These are phyloP conservation scores for Aureobasidium uvarum DNA, from an alignment of 2,329 filamentous ascomycete genomes.

Conservation along the genomic window DNA sequence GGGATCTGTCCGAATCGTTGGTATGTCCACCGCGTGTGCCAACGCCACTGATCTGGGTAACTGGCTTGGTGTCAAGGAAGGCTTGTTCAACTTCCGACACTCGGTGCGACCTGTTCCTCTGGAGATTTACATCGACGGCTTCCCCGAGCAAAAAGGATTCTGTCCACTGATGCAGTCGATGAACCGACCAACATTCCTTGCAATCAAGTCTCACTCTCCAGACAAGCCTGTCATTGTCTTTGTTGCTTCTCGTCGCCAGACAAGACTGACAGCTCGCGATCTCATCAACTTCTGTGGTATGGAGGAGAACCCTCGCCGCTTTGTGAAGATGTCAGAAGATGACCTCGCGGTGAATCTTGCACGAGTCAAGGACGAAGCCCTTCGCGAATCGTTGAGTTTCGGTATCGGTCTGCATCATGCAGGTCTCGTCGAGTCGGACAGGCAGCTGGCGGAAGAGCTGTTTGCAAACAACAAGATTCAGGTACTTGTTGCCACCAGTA, in stretches of 20 bases:
- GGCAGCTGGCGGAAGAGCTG: constrained; percentile 86
- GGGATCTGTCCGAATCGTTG: constrained; percentile 80
- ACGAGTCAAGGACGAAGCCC: constrained; percentile 85
- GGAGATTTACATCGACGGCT: constrained; percentile 96
- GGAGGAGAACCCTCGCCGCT: constrained; percentile 94
- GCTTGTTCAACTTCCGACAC: constrained; percentile 93
- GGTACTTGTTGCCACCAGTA: constrained; percentile 92
- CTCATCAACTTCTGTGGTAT: constrained; percentile 97
- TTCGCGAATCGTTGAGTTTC: constrained; percentile 93
- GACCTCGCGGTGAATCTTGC: constrained; percentile 85
- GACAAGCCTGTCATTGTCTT: constrained; percentile 98
- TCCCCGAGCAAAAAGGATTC: constrained; percentile 91
- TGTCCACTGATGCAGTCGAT: constrained; percentile 98
- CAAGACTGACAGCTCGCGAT: constrained; percentile 90
- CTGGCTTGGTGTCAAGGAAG: constrained; percentile 96
- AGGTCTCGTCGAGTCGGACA: constrained; percentile 90
- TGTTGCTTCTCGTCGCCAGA: constrained; percentile 92
- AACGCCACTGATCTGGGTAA: constrained; percentile 93
- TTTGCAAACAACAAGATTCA: constrained; percentile 99
- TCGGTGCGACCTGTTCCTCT: constrained; percentile 94
- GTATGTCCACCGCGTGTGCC: constrained; percentile 99
- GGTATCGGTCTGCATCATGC: constrained; percentile 97
- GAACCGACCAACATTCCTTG: constrained; percentile 95
- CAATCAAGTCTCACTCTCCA: constrained; percentile 94
- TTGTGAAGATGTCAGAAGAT: constrained; percentile 91